phyloP scores from a whole-genome alignment of 2,329 filamentous ascomycete genomes.

The Ophiostoma novo-ulmi region DNA sequence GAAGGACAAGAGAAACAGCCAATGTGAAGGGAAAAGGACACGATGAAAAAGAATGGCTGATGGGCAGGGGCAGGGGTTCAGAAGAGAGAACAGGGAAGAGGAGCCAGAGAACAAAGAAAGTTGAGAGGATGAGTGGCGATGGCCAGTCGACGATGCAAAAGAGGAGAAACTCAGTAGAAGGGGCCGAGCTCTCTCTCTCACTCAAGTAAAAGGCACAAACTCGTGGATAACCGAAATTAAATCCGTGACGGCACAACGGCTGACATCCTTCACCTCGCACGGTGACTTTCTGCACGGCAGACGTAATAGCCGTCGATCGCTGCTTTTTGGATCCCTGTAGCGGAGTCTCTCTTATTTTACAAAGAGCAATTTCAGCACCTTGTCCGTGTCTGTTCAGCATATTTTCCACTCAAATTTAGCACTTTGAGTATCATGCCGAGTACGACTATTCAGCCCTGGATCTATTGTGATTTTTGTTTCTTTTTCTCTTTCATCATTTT shows the following conservation, averaged over 20 bases:
- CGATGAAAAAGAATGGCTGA: background rate
- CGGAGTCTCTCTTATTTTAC: background rate
- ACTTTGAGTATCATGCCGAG: constrained; percentile 1
- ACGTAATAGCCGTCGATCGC: constrained; percentile 7
- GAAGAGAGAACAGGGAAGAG: background rate
- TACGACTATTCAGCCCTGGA: constrained; percentile 3
- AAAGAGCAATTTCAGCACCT: background rate
- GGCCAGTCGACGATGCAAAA: background rate
- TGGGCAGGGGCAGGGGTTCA: background rate
- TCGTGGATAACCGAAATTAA: background rate
- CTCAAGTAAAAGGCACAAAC: background rate
- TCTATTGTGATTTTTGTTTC: background rate
- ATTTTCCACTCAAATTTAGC: background rate
- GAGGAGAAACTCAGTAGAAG: background rate
- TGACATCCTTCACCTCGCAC: background rate
- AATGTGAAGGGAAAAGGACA: background rate
- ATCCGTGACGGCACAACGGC: background rate
- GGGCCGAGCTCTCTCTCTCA: too few species aligned
- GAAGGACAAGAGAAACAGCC: background rate
- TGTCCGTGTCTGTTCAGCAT: background rate
- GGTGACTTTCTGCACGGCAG: constrained; percentile 7
- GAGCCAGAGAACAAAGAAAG: constrained; percentile 8
- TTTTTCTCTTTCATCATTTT: background rate
- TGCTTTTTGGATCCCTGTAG: background rate
- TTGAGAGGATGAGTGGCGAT: background rate